phyloP scores from a whole-genome alignment of 2,329 filamentous ascomycete genomes.

The Sarocladiaceae sp. region DNA sequence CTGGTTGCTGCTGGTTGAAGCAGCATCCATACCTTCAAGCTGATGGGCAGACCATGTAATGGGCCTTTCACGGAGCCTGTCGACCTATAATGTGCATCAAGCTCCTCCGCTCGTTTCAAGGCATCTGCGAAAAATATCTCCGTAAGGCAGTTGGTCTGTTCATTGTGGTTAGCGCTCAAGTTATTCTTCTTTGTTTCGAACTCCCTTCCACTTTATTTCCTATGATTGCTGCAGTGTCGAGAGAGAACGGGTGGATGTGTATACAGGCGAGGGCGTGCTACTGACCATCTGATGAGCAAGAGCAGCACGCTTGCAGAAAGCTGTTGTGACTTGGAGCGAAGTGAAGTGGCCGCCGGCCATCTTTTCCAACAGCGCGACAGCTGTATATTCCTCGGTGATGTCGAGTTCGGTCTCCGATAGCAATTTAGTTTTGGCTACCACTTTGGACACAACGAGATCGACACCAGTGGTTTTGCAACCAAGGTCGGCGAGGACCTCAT shows the following conservation, averaged over 20 bases:
- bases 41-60: slow-evolving; percentile 52
- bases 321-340: slow-evolving; percentile 6
- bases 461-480: background rate
- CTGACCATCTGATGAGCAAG: slow-evolving; percentile 14
- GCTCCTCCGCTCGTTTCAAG: slow-evolving; percentile 33
- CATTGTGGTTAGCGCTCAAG: background rate
- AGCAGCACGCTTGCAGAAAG: slow-evolving; percentile 14
- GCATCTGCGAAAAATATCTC: slow-evolving; percentile 49
- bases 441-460: background rate
- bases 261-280: background rate
- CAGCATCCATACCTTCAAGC: slow-evolving; percentile 16
- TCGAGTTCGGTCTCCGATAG: background rate
- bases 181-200: too few relatives aligned
- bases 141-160: slow-evolving; percentile 33
- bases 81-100: slow-evolving; percentile 38
- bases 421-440: background rate
- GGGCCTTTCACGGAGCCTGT: slow-evolving; percentile 47
- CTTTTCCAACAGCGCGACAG: background rate
- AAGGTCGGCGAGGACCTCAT: background rate
- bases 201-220: too few relatives aligned
- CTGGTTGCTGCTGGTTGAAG: background rate
- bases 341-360: background rate
- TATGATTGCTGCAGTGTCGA: too few relatives aligned
- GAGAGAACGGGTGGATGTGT: background rate
- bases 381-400: background rate